Base-by-base conservation (phyloP, 305 asterid genomes). In the Rubia peregrina region DNA sequence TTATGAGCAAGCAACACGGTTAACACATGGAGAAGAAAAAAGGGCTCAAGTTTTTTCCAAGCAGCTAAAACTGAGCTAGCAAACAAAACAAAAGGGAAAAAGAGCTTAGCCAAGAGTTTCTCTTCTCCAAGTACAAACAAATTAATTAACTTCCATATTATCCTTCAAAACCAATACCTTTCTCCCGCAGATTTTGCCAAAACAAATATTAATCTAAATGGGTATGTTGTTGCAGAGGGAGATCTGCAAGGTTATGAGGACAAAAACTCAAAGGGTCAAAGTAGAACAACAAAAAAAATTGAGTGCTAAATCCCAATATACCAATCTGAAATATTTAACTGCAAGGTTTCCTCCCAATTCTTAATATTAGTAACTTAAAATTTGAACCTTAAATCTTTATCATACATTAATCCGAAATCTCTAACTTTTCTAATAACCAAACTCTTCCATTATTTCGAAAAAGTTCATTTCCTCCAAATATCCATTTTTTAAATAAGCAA, bases 1-100 rank as follows among this genome's bases (percentile, higher is more conserved):
- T 87, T 86, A 71, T 85, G 33, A 30, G 33, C 87, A 79, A 30
- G 33, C 33, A 92, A 83, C 96, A 90, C 88, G 89, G 82, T 86
- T 83, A 80, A 74, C 73, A 68, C 38, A 41, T 46, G 74, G 16
- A 3, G 17, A 68, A 7, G 22, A 21, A 30, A 1, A 30, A 30
- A 30, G 33, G 33, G 3, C 33, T 1, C 33, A 30, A 44, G 59
- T 33, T 21, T 7, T 0, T 46, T 48, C 33, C 33, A 3, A 30
- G 33, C 1, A 30, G 33, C 33, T 30, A 30, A 30, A 30, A 30
- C 33, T 30, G 66, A 60, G 65, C 1, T 3, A 36, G 41, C 40
- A 43, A 38, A 21, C 68, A 36, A 43, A 53, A 51, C 56, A 59
- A 62, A 65, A 7, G 2, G 24, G n/a, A 0, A 4, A 24, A 22